phyloP scores from a whole-genome alignment of 306 rosid species.

The Sechiopsis laciniata region DNA sequence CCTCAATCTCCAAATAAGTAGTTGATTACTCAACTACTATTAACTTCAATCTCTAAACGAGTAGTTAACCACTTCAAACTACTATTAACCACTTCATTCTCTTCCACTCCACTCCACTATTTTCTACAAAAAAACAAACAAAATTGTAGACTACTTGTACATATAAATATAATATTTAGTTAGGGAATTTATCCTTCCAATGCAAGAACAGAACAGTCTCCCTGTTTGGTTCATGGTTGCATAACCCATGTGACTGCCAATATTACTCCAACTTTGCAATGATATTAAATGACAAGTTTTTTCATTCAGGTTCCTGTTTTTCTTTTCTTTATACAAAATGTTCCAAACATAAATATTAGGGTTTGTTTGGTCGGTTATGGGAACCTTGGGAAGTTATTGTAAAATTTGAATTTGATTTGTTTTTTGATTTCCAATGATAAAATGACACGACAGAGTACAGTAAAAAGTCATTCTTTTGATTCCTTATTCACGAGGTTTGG shows the following conservation, averaged over 20 bases:
- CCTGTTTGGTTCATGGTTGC: conserved; percentile 12
- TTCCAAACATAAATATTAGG: conserved; percentile 1
- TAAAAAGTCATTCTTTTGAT: neutral
- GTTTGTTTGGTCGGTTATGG: neutral
- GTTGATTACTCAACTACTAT: too few relatives aligned
- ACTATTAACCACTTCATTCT: too few relatives aligned
- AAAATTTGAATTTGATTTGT: neutral
- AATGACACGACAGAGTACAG: conserved; percentile 2
- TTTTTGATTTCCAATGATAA: neutral
- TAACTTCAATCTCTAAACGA: too few relatives aligned
- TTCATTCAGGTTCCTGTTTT: neutral
- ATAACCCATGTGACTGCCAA: conserved; percentile 41
- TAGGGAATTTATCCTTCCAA: neutral
- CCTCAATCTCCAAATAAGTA: too few relatives aligned
- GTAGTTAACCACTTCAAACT: too few relatives aligned
- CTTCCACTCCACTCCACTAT: too few relatives aligned
- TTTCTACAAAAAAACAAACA: too few relatives aligned
- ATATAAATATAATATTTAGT: neutral
- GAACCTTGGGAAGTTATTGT: too few relatives aligned
- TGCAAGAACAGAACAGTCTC: neutral
- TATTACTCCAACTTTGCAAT: conserved; percentile 1
- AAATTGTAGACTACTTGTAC: too few relatives aligned
- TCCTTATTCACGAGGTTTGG: conserved; percentile 1
- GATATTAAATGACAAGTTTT: conserved; percentile 16
- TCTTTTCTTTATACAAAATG: neutral